A percentile compares a stretch with the other conserved stretches of the same genome.
Conservation (phyloP, 2,329 filamentous ascomycete genomes). For the Penicillium sp. region DNA sequence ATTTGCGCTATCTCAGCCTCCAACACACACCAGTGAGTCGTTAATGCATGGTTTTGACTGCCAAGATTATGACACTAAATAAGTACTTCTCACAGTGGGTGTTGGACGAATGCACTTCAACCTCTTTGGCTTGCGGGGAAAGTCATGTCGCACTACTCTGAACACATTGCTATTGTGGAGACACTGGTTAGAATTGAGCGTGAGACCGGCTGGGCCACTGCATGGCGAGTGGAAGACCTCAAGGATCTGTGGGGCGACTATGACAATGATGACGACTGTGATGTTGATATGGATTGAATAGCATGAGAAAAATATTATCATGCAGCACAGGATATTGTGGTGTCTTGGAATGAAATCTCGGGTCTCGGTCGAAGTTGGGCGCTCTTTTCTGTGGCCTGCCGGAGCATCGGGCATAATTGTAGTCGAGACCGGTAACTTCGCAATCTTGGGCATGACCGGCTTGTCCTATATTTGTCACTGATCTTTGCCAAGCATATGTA, state of each 20-base stretch:
- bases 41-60: neutral
- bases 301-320: neutral
- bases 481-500: neutral
- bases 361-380: neutral
- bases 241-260: slow-evolving; percentile 55
- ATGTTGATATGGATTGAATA: slow-evolving; percentile 15
- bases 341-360: neutral
- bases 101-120: slow-evolving; percentile 51
- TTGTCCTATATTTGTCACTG: neutral
- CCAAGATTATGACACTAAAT: slow-evolving; percentile 1
- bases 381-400: neutral
- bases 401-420: neutral
- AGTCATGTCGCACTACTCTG: slow-evolving; percentile 48
- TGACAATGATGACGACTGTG: slow-evolving; percentile 25
- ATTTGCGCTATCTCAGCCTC: slow-evolving; percentile 51
- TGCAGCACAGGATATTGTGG: neutral
- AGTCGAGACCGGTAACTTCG: neutral
- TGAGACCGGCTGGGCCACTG: slow-evolving; percentile 57
- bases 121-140: slow-evolving; percentile 54
- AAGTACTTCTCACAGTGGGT: slow-evolving; percentile 29
- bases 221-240: slow-evolving; percentile 57
- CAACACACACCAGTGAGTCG: slow-evolving; percentile 44
- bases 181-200: slow-evolving; percentile 53
- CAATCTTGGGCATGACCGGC: neutral
- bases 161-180: slow-evolving; percentile 51